These are phyloP conservation scores for Mangifera indica DNA, from an alignment of 345 rosid genomes.

Conservation along the genomic window DNA sequence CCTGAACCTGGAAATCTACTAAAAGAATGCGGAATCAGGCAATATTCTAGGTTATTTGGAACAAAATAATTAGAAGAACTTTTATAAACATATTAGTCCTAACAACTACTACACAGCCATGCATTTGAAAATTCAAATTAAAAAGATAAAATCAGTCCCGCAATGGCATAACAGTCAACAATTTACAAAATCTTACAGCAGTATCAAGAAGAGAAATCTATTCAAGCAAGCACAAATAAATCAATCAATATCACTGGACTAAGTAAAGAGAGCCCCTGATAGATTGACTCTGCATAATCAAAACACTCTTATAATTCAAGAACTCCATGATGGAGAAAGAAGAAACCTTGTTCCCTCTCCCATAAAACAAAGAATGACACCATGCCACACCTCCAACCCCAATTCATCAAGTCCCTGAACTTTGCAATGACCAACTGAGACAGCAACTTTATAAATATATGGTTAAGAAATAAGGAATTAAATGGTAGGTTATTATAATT, in stretches of 20 bases:
- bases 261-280: not conserved
- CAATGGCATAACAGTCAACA: not conserved
- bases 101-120: not conserved
- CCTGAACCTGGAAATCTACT: not conserved
- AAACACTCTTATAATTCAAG: no score
- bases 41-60: not conserved
- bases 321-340: no score
- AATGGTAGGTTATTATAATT: no score
- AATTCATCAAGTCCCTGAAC: no score
- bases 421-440: no score
- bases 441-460: no score
- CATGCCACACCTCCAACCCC: no score
- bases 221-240: not conserved
- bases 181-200: not conserved
- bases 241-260: not conserved
- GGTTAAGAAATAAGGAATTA: no score
- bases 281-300: no score
- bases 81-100: not conserved
- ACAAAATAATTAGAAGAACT: not conserved
- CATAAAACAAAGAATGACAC: no score
- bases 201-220: not conserved
- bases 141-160: not conserved
- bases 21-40: not conserved
- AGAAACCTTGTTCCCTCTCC: no score
- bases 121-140: not conserved